Evolutionary conservation across 371 early-diverging fungal genomes (phyloP).

Genomic region (Mucor saturninus): DNA sequence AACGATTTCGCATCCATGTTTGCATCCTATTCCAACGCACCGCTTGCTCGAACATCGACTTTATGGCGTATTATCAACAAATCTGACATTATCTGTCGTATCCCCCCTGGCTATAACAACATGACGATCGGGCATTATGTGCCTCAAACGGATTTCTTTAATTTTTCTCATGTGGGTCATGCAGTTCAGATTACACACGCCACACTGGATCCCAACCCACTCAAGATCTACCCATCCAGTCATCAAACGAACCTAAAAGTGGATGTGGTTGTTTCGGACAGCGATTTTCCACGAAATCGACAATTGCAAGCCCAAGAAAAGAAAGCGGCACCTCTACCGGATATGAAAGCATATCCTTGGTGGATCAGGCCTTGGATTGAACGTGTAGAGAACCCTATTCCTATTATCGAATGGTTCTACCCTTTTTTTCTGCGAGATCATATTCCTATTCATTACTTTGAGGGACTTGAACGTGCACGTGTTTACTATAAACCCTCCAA

Average conservation of each 20-base stretch:
- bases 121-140: conserved; percentile 27
- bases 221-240: conserved; percentile 33
- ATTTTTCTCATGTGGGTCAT: conserved; percentile 49
- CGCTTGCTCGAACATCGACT: conserved; percentile 23
- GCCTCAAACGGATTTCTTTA: conserved; percentile 37
- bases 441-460: conserved; percentile 35
- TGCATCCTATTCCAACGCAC: conserved; percentile 36
- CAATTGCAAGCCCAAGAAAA: not conserved
- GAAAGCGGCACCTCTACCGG: not conserved
- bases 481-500: conserved; percentile 9
- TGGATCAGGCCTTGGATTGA: conserved; percentile 6
- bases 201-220: conserved; percentile 22
- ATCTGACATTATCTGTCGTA: conserved; percentile 33
- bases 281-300: not conserved
- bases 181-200: conserved; percentile 37
- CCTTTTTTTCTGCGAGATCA: conserved; percentile 40
- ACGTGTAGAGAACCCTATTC: conserved; percentile 24
- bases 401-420: conserved; percentile 31
- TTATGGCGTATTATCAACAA: conserved; percentile 49
- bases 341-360: conserved; percentile 4
- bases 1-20: conserved; percentile 47
- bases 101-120: conserved; percentile 41
- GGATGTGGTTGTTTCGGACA: conserved; percentile 1
- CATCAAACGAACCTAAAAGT: conserved; percentile 31
- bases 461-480: conserved; percentile 32